These are phyloP conservation scores for Xylaria sp. DNA, from an alignment of 2,329 filamentous ascomycete genomes.

Conservation along the genomic window DNA sequence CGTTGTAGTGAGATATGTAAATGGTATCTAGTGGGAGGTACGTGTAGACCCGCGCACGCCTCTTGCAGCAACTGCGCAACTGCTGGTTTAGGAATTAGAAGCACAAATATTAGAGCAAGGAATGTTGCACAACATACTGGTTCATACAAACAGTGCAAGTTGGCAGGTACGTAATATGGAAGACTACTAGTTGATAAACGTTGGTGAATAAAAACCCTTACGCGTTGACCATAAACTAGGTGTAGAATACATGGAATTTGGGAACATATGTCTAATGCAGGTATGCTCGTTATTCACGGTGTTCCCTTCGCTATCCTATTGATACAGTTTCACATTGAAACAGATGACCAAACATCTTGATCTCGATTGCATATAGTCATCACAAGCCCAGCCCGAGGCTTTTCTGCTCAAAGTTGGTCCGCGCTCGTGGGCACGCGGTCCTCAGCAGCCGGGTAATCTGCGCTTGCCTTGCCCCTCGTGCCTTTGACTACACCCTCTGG, in stretches of 20 bases:
- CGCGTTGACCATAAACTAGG: too few relatives aligned
- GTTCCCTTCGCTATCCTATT: not conserved
- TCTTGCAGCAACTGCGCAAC: too few relatives aligned
- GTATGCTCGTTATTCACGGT: not conserved
- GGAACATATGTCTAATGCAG: not conserved
- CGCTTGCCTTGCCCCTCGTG: slow-evolving; percentile 31
- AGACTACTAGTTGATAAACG: too few relatives aligned
- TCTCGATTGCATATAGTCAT: slow-evolving; percentile 29
- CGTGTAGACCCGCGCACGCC: too few relatives aligned
- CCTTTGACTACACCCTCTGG: slow-evolving; percentile 41
- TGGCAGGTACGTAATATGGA: too few relatives aligned
- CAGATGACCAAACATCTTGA: not conserved
- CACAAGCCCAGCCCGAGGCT: slow-evolving; percentile 21
- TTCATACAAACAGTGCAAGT: too few relatives aligned
- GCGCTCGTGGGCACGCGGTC: slow-evolving; percentile 35
- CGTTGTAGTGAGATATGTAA: too few relatives aligned
- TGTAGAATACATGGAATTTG: not conserved
- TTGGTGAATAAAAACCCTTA: too few relatives aligned
- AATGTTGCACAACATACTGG: too few relatives aligned
- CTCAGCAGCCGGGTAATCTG: slow-evolving; percentile 36
- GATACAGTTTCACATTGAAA: slow-evolving; percentile 1
- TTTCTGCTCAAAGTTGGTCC: slow-evolving; percentile 34
- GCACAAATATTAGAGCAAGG: too few relatives aligned
- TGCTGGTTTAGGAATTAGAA: too few relatives aligned
- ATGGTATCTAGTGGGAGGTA: too few relatives aligned